phyloP scores from a whole-genome alignment of 1,139 yeast species.

The Protomyces lactucae-debilis region DNA sequence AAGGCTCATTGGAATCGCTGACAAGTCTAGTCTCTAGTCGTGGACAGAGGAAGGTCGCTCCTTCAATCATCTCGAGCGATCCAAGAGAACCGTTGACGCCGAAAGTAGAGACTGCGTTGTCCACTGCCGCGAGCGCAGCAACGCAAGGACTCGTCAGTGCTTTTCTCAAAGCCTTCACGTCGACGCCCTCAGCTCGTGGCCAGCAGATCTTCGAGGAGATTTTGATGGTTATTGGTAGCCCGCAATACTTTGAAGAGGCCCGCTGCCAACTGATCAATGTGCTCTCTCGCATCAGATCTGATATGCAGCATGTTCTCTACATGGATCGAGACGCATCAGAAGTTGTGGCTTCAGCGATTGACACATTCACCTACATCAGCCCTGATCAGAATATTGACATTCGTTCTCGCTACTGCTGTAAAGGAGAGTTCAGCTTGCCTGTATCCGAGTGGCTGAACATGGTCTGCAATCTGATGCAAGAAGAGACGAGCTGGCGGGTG shows the following conservation, averaged over 20 bases:
- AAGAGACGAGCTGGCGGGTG: slow-evolving; percentile 56
- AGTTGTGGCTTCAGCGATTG: background rate
- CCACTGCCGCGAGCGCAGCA: background rate
- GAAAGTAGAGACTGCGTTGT: background rate
- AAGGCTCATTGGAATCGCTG: background rate
- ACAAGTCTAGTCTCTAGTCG: background rate
- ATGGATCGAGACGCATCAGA: slow-evolving; percentile 3
- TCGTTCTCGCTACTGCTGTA: background rate
- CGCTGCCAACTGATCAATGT: slow-evolving; percentile 5
- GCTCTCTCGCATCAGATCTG: slow-evolving; percentile 12
- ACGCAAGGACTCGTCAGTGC: background rate
- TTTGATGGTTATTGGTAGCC: background rate
- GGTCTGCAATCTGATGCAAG: slow-evolving; percentile 38
- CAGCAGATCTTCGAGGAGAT: background rate
- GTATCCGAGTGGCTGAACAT: background rate
- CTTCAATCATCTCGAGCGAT: background rate
- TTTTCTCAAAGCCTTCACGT: background rate
- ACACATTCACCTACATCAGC: background rate
- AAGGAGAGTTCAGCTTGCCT: background rate
- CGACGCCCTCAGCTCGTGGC: background rate
- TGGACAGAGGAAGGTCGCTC: background rate
- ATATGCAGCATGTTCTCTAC: background rate
- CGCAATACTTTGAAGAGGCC: background rate
- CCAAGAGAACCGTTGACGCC: background rate
- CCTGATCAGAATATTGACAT: slow-evolving; percentile 6